A percentile compares a stretch with the other conserved stretches of the same genome.
These are phyloP conservation scores for Rhizomucor miehei DNA, from an alignment of 371 early-diverging fungal genomes.

Conservation along the genomic window DNA sequence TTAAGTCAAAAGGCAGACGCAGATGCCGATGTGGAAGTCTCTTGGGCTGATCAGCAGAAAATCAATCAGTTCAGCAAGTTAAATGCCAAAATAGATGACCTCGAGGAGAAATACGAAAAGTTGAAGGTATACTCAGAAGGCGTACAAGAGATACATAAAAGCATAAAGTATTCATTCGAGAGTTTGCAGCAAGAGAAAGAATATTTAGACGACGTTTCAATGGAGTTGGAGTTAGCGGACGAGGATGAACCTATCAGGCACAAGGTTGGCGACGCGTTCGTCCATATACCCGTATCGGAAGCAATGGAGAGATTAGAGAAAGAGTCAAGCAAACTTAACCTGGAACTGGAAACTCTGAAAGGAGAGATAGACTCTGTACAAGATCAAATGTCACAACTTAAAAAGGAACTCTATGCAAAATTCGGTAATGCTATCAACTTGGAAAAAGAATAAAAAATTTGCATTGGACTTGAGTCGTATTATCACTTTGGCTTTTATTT, in stretches of 20 bases:
- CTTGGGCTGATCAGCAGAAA: slow-evolving; percentile 91
- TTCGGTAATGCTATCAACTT: slow-evolving; percentile 94
- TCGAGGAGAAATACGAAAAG: slow-evolving; percentile 77
- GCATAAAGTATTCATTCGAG: neutral
- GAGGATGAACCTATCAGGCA: slow-evolving; percentile 87
- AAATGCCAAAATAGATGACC: slow-evolving; percentile 71
- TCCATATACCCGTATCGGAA: slow-evolving; percentile 70
- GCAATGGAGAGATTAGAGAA: slow-evolving; percentile 70
- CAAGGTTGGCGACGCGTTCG: slow-evolving; percentile 88
- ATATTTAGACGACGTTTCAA: slow-evolving; percentile 86
- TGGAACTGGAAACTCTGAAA: slow-evolving; percentile 60
- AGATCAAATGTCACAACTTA: slow-evolving; percentile 80
- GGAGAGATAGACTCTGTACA: slow-evolving; percentile 67
- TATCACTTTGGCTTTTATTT: too few relatives aligned
- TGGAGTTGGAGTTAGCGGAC: slow-evolving; percentile 90
- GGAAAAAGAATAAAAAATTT: slow-evolving; percentile 68
- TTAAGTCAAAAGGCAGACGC: slow-evolving; percentile 69
- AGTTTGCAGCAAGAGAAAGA: slow-evolving; percentile 75
- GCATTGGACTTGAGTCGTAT: too few relatives aligned
- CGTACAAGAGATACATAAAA: neutral
- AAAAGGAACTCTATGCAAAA: slow-evolving; percentile 83
- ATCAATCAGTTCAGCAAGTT: slow-evolving; percentile 93
- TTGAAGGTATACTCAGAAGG: slow-evolving; percentile 62
- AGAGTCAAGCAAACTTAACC: slow-evolving; percentile 58
- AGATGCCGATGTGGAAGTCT: slow-evolving; percentile 87